Evolutionary conservation across 2,329 filamentous ascomycete genomes (phyloP).

Genomic region (Colletotrichum kahawae): DNA sequence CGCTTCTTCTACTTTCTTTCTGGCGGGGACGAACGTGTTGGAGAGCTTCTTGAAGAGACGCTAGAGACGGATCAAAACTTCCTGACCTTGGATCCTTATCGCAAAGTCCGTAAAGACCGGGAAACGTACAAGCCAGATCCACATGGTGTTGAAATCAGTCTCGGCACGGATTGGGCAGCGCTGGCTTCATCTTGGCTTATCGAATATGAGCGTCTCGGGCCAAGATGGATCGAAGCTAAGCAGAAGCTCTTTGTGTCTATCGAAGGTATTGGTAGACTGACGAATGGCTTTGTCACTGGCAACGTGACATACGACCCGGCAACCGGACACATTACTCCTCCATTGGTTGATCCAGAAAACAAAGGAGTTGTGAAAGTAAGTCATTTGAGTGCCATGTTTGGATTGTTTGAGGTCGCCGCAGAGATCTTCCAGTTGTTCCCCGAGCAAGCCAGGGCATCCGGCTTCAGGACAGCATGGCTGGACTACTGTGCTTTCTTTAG

Average conservation of each 20-base stretch:
- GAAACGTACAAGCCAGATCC: constrained; percentile 48
- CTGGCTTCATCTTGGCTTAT: constrained; percentile 63
- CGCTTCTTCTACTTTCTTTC: constrained; percentile 60
- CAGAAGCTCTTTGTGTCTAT: constrained; percentile 54
- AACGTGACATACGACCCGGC: constrained; percentile 54
- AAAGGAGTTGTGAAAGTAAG: constrained; percentile 55
- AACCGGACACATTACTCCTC: constrained; percentile 56
- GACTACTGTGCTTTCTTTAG: constrained; percentile 66
- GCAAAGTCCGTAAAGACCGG: constrained; percentile 62
- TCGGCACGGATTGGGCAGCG: constrained; percentile 65
- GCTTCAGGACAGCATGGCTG: constrained; percentile 59
- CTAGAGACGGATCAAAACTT: constrained; percentile 60
- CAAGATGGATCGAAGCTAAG: constrained; percentile 56
- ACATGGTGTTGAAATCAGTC: constrained; percentile 47
- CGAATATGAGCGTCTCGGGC: constrained; percentile 62
- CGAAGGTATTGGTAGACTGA: constrained; percentile 57
- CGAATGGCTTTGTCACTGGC: constrained; percentile 64
- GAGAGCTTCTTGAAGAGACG: constrained; percentile 56
- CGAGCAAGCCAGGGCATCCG: constrained; percentile 46
- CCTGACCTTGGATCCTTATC: constrained; percentile 56
- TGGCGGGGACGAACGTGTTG: constrained; percentile 62
- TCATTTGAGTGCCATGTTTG: constrained; percentile 64
- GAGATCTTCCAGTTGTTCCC: constrained; percentile 56
- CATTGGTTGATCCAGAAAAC: constrained; percentile 57
- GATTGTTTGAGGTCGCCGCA: constrained; percentile 61